These are phyloP conservation scores for Ciborinia camelliae DNA, from an alignment of 2,329 filamentous ascomycete genomes.

Conservation along the genomic window DNA sequence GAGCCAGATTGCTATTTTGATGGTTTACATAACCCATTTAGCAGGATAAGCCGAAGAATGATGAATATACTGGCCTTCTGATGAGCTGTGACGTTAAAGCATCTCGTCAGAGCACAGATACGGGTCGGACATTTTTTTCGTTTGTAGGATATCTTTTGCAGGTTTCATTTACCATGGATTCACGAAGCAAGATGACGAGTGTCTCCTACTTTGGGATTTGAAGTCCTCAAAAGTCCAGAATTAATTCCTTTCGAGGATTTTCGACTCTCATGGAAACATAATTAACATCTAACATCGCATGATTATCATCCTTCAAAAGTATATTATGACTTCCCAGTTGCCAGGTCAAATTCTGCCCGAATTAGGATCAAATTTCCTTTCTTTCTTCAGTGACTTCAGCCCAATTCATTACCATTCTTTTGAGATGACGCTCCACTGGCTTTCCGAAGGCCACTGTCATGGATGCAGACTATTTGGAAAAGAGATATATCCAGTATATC, in stretches of 20 bases:
- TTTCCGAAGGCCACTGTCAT: too few relatives aligned
- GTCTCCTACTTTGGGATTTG: not conserved
- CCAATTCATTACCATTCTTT: too few relatives aligned
- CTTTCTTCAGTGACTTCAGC: not conserved
- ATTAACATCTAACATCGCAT: not conserved
- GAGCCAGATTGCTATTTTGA: constrained; percentile 37
- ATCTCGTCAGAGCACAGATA: constrained; percentile 64
- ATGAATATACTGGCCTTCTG: constrained; percentile 47
- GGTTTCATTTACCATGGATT: not conserved
- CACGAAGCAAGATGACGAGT: not conserved
- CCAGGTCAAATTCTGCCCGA: not conserved
- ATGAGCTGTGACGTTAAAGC: constrained; percentile 62
- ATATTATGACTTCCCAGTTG: not conserved
- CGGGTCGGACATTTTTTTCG: constrained; percentile 52
- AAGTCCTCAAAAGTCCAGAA: not conserved
- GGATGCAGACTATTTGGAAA: too few relatives aligned
- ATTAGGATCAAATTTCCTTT: not conserved
- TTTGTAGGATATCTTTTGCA: not conserved
- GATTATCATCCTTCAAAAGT: not conserved
- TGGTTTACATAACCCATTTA: constrained; percentile 28
- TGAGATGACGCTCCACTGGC: too few relatives aligned
- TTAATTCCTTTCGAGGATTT: too few relatives aligned
- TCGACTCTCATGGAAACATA: not conserved
- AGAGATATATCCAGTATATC: too few relatives aligned
- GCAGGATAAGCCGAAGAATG: constrained; percentile 39